Percentiles rank a stretch among this genome's conserved stretches.
phyloP scores from a whole-genome alignment of 208 protist species.

The Leishmania aethiopica region DNA sequence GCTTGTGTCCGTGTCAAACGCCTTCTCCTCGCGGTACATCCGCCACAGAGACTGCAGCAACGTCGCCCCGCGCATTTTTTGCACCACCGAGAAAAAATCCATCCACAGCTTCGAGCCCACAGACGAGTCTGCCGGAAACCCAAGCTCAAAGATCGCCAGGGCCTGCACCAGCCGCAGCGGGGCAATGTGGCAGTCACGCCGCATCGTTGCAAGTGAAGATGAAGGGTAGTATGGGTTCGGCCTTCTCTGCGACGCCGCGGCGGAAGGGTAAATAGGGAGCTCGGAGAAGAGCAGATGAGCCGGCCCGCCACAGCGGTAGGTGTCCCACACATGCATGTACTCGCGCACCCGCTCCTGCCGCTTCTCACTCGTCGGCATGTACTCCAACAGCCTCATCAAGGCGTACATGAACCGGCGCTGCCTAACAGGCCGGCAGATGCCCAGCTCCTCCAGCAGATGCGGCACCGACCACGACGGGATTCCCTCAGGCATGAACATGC shows the following conservation, averaged over 20 bases:
- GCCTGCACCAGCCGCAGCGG: constrained; percentile 76
- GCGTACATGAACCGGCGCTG: constrained; percentile 78
- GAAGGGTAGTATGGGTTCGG: constrained; percentile 31
- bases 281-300: constrained; percentile 44
- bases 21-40: constrained; percentile 65
- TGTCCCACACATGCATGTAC: constrained; percentile 71
- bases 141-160: constrained; percentile 68
- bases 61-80: constrained; percentile 71
- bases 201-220: background rate
- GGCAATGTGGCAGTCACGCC: constrained; percentile 41
- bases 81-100: constrained; percentile 76
- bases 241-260: background rate
- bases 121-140: constrained; percentile 73
- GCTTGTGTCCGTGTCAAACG: constrained; percentile 49
- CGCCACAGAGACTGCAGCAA: constrained; percentile 85
- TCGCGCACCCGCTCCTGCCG: constrained; percentile 50
- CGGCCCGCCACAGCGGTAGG: constrained; percentile 63
- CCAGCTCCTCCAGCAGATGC: constrained; percentile 79
- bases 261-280: constrained; percentile 60
- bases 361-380: constrained; percentile 59
- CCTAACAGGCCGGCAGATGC: constrained; percentile 61
- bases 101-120: constrained; percentile 76
- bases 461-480: constrained; percentile 74
- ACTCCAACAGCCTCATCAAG: constrained; percentile 66
- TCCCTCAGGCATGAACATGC: constrained; percentile 53